phyloP scores from a whole-genome alignment of 2,329 filamentous ascomycete genomes.

The Arthrinium puccinioides region DNA sequence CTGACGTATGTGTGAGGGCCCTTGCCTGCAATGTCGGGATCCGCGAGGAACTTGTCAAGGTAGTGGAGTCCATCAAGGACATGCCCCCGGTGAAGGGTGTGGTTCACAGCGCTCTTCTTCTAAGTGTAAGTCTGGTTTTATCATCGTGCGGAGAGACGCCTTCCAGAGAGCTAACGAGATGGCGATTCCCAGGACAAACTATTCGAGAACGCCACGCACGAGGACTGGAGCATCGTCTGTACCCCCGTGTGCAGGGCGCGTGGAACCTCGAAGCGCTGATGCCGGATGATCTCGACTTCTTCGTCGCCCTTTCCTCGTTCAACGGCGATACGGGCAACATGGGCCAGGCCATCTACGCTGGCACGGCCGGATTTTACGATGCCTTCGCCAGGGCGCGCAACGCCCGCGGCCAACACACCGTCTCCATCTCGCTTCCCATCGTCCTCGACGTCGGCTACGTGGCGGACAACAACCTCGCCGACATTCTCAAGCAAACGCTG shows the following conservation, averaged over 20 bases:
- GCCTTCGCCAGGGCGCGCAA: slow-evolving; percentile 14
- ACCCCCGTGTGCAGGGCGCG: slow-evolving; percentile 40
- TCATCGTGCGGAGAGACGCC: too few species aligned
- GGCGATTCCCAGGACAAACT: too few species aligned
- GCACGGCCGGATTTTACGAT: slow-evolving; percentile 18
- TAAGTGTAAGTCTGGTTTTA: slow-evolving; percentile 10
- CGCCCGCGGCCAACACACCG: slow-evolving; percentile 6
- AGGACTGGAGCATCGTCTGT: slow-evolving; percentile 38
- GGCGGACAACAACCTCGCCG: slow-evolving; percentile 6
- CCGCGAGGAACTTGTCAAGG: slow-evolving; percentile 5
- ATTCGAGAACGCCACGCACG: slow-evolving; percentile 44
- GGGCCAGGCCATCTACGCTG: slow-evolving; percentile 20
- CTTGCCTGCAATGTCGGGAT: neutral
- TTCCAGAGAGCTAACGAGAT: too few species aligned
- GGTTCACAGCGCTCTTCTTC: slow-evolving; percentile 13
- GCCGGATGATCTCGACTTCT: slow-evolving; percentile 35
- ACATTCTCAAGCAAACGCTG: slow-evolving; percentile 5
- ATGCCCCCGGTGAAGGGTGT: slow-evolving; percentile 12
- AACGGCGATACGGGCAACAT: slow-evolving; percentile 28
- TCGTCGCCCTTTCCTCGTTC: slow-evolving; percentile 43
- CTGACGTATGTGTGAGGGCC: slow-evolving; percentile 2
- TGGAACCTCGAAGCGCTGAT: slow-evolving; percentile 42
- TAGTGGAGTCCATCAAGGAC: slow-evolving; percentile 6
- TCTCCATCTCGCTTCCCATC: slow-evolving; percentile 9
- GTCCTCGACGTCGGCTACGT: slow-evolving; percentile 13